Evolutionary conservation across 352 stramenopile genomes (phyloP).

Genomic region (Stephanocyclus meneghinianus): DNA sequence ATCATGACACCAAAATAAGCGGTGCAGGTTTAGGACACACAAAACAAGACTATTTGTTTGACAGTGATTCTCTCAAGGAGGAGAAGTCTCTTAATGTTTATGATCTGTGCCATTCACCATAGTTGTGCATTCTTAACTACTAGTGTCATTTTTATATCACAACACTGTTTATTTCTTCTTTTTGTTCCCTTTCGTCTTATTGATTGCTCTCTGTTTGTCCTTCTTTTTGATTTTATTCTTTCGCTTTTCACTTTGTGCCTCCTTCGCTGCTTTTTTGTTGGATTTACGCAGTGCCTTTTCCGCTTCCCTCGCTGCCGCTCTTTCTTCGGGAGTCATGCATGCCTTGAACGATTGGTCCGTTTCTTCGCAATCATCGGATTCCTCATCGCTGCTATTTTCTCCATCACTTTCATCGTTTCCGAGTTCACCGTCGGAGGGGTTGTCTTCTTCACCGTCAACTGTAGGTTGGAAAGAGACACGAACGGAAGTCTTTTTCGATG

Average conservation of each 20-base stretch:
- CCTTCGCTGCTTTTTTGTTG: constrained; percentile 95
- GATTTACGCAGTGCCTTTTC: constrained; percentile 87
- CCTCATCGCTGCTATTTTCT: constrained; percentile 59
- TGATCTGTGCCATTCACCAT: constrained; percentile 13
- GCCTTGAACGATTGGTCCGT: constrained; percentile 62
- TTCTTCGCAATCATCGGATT: constrained; percentile 66
- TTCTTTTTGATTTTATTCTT: constrained; percentile 98
- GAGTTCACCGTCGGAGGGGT: constrained; percentile 52
- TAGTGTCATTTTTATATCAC: no score
- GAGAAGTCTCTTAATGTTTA: background rate
- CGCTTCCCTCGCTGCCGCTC: constrained; percentile 84
- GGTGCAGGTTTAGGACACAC: background rate
- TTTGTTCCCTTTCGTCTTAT: constrained; percentile 90
- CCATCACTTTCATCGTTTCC: constrained; percentile 55
- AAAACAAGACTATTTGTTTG: background rate
- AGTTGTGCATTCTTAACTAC: background rate
- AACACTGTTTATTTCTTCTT: constrained; percentile 49
- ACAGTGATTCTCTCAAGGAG: background rate
- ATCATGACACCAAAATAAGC: background rate
- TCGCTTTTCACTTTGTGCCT: constrained; percentile 90
- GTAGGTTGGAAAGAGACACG: constrained; percentile 36
- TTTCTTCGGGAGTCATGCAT: constrained; percentile 72
- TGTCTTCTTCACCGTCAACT: background rate
- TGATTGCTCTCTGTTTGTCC: constrained; percentile 97
- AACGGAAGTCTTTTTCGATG: constrained; percentile 67